These are phyloP conservation scores for Asterella californica DNA, from an alignment of 225 moss, liverwort and hornwort genomes.

Conservation along the genomic window DNA sequence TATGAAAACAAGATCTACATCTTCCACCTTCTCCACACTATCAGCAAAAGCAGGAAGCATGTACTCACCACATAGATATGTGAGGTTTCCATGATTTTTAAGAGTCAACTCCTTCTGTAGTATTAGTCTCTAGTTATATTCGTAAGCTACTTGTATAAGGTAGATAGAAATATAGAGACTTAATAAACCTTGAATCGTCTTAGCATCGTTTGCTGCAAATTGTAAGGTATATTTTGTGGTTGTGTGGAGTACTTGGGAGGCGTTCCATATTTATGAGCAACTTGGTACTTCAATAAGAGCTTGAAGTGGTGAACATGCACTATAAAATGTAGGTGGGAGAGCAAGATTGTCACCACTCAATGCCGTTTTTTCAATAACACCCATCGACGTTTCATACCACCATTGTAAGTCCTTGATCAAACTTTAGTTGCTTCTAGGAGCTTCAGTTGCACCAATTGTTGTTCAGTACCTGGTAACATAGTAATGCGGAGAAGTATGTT, in stretches of 20 bases:
- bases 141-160: conserved; percentile 52
- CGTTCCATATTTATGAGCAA: conserved; percentile 45
- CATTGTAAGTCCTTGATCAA: too few species aligned
- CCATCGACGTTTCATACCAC: too few species aligned
- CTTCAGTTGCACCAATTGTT: too few species aligned
- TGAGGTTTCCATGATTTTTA: conserved; percentile 34
- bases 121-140: conserved; percentile 38
- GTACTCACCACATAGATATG: conserved; percentile 51
- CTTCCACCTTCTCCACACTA: conserved; percentile 42
- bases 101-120: conserved; percentile 17
- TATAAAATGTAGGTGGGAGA: conserved; percentile 56
- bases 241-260: conserved; percentile 43
- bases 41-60: conserved; percentile 51
- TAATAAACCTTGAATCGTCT: conserved; percentile 36
- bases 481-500: too few species aligned
- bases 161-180: conserved; percentile 44
- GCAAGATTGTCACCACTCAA: conserved; percentile 40
- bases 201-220: conserved; percentile 46
- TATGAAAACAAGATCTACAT: conserved; percentile 54
- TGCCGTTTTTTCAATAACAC: conserved; percentile 29
- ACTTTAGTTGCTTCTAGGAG: too few species aligned
- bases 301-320: conserved; percentile 54
- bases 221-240: conserved; percentile 44
- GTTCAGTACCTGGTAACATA: too few species aligned
- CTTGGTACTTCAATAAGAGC: conserved; percentile 55